Percentiles rank a stretch among this genome's conserved stretches.
These are phyloP conservation scores for Hydrangea macrophylla DNA, from an alignment of 148 eudicot genomes.

Conservation along the genomic window DNA sequence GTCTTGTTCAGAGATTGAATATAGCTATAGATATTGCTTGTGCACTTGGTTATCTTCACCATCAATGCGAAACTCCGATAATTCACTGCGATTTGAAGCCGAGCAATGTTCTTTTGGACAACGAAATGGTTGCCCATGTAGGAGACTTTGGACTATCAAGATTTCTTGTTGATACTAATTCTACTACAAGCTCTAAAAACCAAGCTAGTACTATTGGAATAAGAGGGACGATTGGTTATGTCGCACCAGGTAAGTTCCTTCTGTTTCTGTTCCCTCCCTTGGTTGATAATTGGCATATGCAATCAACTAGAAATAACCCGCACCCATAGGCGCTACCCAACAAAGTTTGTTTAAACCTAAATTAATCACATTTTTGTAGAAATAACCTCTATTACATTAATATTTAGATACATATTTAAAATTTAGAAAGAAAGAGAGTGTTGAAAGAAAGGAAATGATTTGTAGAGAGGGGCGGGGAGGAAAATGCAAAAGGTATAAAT, in stretches of 20 bases:
- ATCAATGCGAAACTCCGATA: constrained; percentile 6
- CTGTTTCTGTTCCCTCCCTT: no score
- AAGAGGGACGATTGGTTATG: constrained; percentile 13
- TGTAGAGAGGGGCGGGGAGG: no score
- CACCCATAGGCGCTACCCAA: no score
- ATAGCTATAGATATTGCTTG: constrained; percentile 14
- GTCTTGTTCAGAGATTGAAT: constrained; percentile 12
- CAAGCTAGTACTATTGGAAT: constrained; percentile 12
- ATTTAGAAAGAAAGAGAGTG: no score
- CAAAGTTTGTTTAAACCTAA: no score
- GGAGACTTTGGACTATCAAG: constrained; percentile 15
- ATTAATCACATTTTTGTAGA: no score
- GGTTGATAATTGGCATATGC: no score
- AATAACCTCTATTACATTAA: no score
- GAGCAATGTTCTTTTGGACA: constrained; percentile 12
- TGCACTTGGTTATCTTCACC: constrained; percentile 19
- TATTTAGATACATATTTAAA: no score
- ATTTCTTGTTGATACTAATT: constrained; percentile 3
- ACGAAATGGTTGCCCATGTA: constrained; percentile 9
- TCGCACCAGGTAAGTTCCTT: constrained; percentile 7
- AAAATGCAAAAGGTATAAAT: no score
- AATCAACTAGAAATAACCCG: background rate
- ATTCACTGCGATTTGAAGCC: constrained; percentile 20
- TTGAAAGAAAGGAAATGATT: no score
- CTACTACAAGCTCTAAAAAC: background rate